A percentile compares a stretch with the other conserved stretches of the same genome.
Conservation (phyloP, 352 stramenopile genomes). For the Phytophthora cryptogea region DNA sequence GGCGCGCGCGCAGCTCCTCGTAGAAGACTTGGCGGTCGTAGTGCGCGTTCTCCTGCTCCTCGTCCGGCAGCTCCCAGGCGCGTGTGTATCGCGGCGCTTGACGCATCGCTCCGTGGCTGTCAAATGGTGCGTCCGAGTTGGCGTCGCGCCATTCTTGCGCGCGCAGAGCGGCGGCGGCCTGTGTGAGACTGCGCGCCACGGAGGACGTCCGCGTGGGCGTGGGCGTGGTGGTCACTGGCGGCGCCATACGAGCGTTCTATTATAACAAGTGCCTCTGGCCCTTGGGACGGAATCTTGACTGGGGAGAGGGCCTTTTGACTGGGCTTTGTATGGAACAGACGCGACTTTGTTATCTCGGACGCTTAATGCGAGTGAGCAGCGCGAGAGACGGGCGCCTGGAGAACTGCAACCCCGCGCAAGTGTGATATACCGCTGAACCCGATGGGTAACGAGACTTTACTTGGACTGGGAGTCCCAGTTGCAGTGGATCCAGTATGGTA, state of each 20-base stretch:
- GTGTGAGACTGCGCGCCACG: conserved; percentile 23
- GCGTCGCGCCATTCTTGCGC: conserved; percentile 21
- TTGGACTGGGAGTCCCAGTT: too few species aligned
- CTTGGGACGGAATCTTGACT: neutral
- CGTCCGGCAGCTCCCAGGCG: conserved; percentile 1
- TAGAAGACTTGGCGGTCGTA: conserved; percentile 23
- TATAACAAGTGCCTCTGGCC: too few species aligned
- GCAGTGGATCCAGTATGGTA: too few species aligned
- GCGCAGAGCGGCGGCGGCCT: conserved; percentile 24
- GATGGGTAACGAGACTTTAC: neutral
- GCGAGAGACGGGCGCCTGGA: neutral
- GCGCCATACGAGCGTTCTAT: neutral
- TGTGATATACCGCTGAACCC: neutral
- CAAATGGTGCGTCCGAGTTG: neutral
- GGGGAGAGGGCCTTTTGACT: conserved; percentile 8
- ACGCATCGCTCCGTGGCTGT: neutral
- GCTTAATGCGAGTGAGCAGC: conserved; percentile 15
- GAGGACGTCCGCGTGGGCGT: conserved; percentile 6
- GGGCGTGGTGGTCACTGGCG: neutral
- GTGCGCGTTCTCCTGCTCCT: neutral
- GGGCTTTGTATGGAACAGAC: conserved; percentile 15
- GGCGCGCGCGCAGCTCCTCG: conserved; percentile 26
- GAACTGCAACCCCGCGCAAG: neutral
- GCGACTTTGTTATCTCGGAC: conserved; percentile 3
- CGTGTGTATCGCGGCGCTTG: conserved; percentile 12